Evolutionary conservation across 2,329 filamentous ascomycete species (phyloP), one percentile per base, ranked within the genome.

Genomic region (Colletotrichum aenigma): DNA sequence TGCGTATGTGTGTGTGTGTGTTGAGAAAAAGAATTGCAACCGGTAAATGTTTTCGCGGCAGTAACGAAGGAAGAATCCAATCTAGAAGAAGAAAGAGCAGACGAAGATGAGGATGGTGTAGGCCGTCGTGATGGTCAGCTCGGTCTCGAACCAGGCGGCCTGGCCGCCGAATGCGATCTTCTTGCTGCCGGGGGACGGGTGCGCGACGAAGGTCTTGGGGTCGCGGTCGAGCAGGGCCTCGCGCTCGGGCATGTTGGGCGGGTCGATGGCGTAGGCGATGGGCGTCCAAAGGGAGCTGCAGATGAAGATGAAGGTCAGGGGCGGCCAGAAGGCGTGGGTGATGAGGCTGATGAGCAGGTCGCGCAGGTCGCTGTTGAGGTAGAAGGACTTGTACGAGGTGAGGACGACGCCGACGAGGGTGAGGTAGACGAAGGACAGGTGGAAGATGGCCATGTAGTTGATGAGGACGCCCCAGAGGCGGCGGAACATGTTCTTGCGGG

Each of bases 261-360:
- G 92, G 77, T 89, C 89, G 70, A 93, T 89, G 28, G 91, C 90
- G 79, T 93, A 93, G 2, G 86, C 85, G 61, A 93, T 86, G 0
- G 92, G 92, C 0, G 87, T 90, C 89, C 90, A 92, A 30, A 91
- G 83, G 1, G 89, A 89, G 66, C 85, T 88, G 84, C 87, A 88
- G 64, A 89, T 86, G 79, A 90, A 89, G 58, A 91, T 79, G 83
- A 91, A 92, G 1, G 90, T 89, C 58, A 92, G 79, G 0, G 91
- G 91, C 7, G 91, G 91, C 91, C 91, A 93, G 83, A 89, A 90
- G 15, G 90, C 90, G 80, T 92, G 90, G 0, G 90, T 92, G 55
- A 93, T 80, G 6, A 93, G 84, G 78, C 87, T 88, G 64, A 89
- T 79, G 18, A 91, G 83, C n/a, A 87, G 82, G 12, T 85, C 84